These are phyloP conservation scores for Coemansia reversa DNA, from an alignment of 192 early-diverging fungal genomes.

Conservation along the genomic window DNA sequence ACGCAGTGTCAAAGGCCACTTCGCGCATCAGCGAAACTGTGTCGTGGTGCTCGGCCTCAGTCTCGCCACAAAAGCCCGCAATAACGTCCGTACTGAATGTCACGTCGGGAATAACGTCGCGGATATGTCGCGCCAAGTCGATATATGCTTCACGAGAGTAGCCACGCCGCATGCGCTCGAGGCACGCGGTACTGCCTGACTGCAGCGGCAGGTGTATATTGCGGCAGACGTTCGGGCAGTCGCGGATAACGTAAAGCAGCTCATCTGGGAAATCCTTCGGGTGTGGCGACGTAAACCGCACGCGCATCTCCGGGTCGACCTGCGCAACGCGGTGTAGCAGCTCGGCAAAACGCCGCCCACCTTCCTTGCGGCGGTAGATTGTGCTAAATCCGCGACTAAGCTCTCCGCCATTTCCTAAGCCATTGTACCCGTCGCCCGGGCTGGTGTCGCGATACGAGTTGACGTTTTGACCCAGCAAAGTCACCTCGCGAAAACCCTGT, in stretches of 20 bases:
- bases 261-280: constrained; percentile 80
- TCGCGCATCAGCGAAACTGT: constrained; percentile 66
- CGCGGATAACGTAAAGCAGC: constrained; percentile 65
- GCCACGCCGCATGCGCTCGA: constrained; percentile 74
- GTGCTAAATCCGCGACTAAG: constrained; percentile 69
- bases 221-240: constrained; percentile 68
- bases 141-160: constrained; percentile 72
- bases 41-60: constrained; percentile 67
- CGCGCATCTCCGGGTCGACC: constrained; percentile 72
- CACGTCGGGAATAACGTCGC: constrained; percentile 67
- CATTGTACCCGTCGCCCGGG: constrained; percentile 54
- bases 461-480: constrained; percentile 77
- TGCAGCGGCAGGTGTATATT: constrained; percentile 74
- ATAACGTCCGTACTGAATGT: constrained; percentile 75
- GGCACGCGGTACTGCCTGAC: constrained; percentile 64
- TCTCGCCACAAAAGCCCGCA: constrained; percentile 77
- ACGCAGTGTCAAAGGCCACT: constrained; percentile 71
- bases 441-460: constrained; percentile 75
- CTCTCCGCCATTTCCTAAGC: constrained; percentile 46
- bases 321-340: constrained; percentile 66
- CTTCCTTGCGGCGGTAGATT: constrained; percentile 73
- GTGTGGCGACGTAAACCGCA: constrained; percentile 77
- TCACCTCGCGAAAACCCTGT: constrained; percentile 67
- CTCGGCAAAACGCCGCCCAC: constrained; percentile 73
- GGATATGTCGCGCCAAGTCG: constrained; percentile 64